Base-by-base conservation (phyloP, 352 stramenopile genomes). In the Thalassiosira allenii region DNA sequence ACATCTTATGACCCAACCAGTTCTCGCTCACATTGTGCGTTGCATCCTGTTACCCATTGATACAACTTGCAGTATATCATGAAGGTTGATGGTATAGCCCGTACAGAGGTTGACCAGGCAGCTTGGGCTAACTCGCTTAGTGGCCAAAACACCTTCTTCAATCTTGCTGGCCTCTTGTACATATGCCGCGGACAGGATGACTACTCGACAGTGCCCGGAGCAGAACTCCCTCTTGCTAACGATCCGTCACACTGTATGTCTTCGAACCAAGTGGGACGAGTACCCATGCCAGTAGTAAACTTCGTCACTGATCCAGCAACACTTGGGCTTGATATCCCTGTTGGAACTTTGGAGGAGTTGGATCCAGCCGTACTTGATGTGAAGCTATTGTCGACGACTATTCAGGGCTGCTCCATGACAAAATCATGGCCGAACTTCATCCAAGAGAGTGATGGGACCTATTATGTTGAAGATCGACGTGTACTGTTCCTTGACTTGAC, bases 291-390 rank as follows among this genome's bases (percentile, higher is more conserved):
- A 34, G 51, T 12, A 14, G 51, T 58, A 6, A 33, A 58, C 17
- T 58, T 58, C 51, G 17, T 33, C 29, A 14, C 51, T 33, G 51
- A 58, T 33, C 51, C 51, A 14, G 23, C 51, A 33, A 14, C 51
- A 33, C 6, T 58, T 33, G 51, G 51, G 6, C 51, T 58, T 58
- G 51, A 58, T 33, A 33, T 17, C 51, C 6, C 17, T 34, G 51
- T 34, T 58, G 6, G 6, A 17, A 58, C 17, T 6, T 17, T 58
- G 14, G 51, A 58, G 6, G 51, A 58, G 17, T 12, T 58, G 6
- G 29, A 58, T 17, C 51, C 51, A 34, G 51, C 51, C 17, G 51
- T 58, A 14, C 51, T 58, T 58, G 51, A 58, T 33, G 51, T 58
- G 23, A 58, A 58, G 51, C 51, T 58, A 14, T 17, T 58, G 17